phyloP scores from a whole-genome alignment of 164 flowering plant species.

The Platanus orientalis region DNA sequence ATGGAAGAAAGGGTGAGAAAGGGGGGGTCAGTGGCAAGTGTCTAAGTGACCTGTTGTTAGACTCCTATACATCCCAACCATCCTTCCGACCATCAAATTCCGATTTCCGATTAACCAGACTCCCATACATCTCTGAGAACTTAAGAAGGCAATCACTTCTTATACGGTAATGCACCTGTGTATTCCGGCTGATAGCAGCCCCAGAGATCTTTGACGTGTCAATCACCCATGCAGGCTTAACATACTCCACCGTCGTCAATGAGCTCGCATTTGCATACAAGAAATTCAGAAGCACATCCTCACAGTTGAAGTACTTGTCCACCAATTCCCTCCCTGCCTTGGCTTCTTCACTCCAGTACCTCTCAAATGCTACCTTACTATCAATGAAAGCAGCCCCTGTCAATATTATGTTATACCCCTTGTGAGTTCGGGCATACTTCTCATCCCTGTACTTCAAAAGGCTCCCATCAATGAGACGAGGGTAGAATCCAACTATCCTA shows the following conservation, averaged over 20 bases:
- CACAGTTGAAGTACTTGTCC: conserved; percentile 69
- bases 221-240: conserved; percentile 70
- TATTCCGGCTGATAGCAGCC: conserved; percentile 73
- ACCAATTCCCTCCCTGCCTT: conserved; percentile 51
- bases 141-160: conserved; percentile 55
- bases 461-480: conserved; percentile 45
- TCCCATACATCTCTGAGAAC: conserved; percentile 62
- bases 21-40: too few relatives aligned
- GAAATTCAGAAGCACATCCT: conserved; percentile 70
- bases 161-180: conserved; percentile 47
- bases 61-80: conserved; percentile 65
- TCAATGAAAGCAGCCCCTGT: conserved; percentile 93
- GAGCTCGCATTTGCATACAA: conserved; percentile 62
- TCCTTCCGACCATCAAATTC: conserved; percentile 47
- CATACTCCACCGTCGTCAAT: conserved; percentile 53
- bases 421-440: conserved; percentile 51
- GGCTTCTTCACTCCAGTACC: conserved; percentile 65
- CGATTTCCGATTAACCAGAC: conserved; percentile 38
- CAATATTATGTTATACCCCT: conserved; percentile 67
- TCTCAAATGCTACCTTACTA: conserved; percentile 38
- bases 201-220: conserved; percentile 75
- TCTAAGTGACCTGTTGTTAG: conserved; percentile 14
- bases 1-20: conserved; percentile 1
- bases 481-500: conserved; percentile 75
- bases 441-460: conserved; percentile 56